Evolutionary conservation across 2,329 filamentous ascomycete species (phyloP).

Genomic region (Penicillium verrucosum): DNA sequence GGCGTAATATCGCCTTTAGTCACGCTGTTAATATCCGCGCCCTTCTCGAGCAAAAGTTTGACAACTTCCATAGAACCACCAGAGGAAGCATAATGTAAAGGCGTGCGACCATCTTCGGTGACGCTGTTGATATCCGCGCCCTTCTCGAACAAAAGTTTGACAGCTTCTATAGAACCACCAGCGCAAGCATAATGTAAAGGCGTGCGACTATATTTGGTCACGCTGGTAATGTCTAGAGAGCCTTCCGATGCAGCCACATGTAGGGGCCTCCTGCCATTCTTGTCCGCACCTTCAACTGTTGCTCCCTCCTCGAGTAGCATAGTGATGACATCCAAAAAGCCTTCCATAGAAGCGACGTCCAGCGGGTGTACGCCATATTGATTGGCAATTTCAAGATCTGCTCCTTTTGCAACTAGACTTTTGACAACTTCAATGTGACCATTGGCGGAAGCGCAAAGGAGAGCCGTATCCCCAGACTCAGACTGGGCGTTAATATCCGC

Average conservation of each 20-base stretch:
- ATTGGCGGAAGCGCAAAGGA: too few species aligned
- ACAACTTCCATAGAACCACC: background rate
- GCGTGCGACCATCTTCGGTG: background rate
- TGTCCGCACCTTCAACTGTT: background rate
- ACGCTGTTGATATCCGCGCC: background rate
- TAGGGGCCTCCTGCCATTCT: background rate
- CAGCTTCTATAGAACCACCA: too few species aligned
- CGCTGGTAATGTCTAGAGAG: background rate
- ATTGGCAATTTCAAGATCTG: background rate
- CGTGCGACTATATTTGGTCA: background rate
- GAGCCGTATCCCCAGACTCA: too few species aligned
- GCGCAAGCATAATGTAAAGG: background rate
- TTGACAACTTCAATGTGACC: background rate
- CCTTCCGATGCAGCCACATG: background rate
- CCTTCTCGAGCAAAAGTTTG: background rate
- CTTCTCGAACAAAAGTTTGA: background rate
- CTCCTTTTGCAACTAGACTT: background rate
- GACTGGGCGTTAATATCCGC: too few species aligned
- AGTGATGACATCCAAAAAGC: background rate
- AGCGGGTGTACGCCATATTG: background rate
- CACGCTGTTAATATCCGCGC: background rate
- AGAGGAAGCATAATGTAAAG: background rate
- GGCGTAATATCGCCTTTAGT: background rate
- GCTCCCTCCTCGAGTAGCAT: background rate
- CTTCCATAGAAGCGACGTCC: accelerated